Percentiles rank a stretch among this genome's conserved stretches.
phyloP scores from a whole-genome alignment of 306 rosid species.

The Abrus pulchellus region DNA sequence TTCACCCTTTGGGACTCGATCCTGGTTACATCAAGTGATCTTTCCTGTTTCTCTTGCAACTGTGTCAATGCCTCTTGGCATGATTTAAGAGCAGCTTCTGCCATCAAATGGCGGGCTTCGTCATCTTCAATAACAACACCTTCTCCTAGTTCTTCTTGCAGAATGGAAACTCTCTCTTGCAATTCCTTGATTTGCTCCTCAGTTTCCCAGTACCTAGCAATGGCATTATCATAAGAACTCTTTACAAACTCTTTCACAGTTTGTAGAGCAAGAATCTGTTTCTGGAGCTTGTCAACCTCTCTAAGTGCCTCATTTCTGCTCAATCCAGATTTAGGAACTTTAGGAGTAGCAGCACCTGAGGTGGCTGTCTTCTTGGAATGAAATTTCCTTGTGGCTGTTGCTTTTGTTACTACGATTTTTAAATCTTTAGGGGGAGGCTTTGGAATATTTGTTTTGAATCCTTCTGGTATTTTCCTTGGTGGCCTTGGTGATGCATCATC shows the following conservation, averaged over 20 bases:
- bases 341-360: constrained; percentile 23
- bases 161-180: constrained; percentile 72
- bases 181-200: constrained; percentile 75
- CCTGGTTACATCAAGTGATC: constrained; percentile 68
- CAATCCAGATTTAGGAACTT: constrained; percentile 77
- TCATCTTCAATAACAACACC: constrained; percentile 78
- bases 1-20: constrained; percentile 67
- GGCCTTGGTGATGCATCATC: constrained; percentile 60
- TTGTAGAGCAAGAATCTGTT: constrained; percentile 78
- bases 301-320: constrained; percentile 69
- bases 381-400: constrained; percentile 61
- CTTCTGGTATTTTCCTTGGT: constrained; percentile 57
- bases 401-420: constrained; percentile 56
- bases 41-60: constrained; percentile 73
- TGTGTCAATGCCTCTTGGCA: constrained; percentile 75
- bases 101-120: constrained; percentile 92
- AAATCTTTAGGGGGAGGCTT: constrained; percentile 72
- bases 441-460: constrained; percentile 59
- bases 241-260: constrained; percentile 91
- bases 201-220: constrained; percentile 75
- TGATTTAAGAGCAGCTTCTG: constrained; percentile 81
- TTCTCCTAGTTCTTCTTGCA: constrained; percentile 92
- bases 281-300: constrained; percentile 86
- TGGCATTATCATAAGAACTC: constrained; percentile 77
- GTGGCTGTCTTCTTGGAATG: constrained; percentile 50